Evolutionary conservation across 352 stramenopile species (phyloP).

Genomic region (Albugo laibachii): DNA sequence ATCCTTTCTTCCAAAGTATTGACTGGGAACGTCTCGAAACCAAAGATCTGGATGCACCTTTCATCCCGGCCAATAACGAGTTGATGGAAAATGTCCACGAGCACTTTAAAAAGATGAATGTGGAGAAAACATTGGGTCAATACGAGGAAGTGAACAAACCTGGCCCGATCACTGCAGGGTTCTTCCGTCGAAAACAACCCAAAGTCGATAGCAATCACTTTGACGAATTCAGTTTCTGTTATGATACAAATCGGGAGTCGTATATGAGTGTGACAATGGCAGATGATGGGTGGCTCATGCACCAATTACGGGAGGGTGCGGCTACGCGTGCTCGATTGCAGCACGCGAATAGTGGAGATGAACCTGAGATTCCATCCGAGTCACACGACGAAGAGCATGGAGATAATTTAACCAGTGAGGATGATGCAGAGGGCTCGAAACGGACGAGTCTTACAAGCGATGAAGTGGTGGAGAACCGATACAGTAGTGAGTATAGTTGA

Average conservation of each 20-base stretch:
- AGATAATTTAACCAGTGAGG: too few relatives aligned
- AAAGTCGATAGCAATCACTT: conserved; percentile 45
- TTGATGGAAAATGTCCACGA: conserved; percentile 78
- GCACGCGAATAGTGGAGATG: too few relatives aligned
- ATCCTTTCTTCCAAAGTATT: conserved; percentile 51
- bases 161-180: too few relatives aligned
- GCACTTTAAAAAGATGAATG: conserved; percentile 79
- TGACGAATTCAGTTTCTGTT: conserved; percentile 77
- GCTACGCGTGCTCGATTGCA: too few relatives aligned
- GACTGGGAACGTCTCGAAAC: conserved; percentile 51
- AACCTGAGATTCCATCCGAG: too few relatives aligned
- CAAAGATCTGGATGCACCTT: conserved; percentile 66
- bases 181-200: not conserved
- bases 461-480: too few relatives aligned
- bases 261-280: conserved; percentile 27
- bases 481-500: too few relatives aligned
- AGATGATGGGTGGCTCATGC: conserved; percentile 68
- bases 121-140: conserved; percentile 39
- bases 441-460: too few relatives aligned
- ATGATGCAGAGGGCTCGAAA: too few relatives aligned
- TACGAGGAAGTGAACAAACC: too few relatives aligned
- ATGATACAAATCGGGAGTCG: conserved; percentile 42
- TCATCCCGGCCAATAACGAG: conserved; percentile 50
- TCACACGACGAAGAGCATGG: too few relatives aligned
- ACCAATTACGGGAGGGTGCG: conserved; percentile 52